These are phyloP conservation scores for Coelastrella sp. DNA, from an alignment of 139 green algal species.

Conservation along the genomic window DNA sequence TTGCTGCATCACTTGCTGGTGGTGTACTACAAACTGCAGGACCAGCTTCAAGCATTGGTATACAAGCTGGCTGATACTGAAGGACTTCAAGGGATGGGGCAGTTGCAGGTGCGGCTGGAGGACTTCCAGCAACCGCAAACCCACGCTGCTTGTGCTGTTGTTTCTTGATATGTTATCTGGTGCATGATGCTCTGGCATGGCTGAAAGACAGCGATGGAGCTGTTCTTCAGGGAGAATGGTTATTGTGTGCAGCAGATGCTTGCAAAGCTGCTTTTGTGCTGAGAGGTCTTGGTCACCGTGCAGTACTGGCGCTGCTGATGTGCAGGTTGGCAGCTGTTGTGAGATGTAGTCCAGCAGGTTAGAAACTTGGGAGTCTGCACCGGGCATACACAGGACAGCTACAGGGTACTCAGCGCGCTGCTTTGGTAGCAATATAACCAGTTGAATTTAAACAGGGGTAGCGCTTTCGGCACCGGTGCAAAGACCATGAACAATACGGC, in stretches of 20 bases:
- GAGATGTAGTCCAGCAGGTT: neutral
- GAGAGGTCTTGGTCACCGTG: neutral
- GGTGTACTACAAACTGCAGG: neutral
- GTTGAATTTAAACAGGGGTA: neutral
- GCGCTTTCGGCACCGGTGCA: neutral
- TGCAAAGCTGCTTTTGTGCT: constrained; percentile 11
- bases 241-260: constrained; percentile 22
- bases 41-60: neutral
- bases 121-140: neutral
- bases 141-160: neutral
- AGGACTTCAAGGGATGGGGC: neutral
- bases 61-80: neutral
- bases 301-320: neutral
- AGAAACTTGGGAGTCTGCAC: neutral
- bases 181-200: neutral
- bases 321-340: constrained; percentile 12
- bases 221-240: neutral
- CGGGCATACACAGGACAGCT: neutral
- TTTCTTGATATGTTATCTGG: neutral
- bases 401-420: neutral
- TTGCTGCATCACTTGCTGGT: constrained; percentile 8
- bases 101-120: constrained; percentile 15
- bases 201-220: neutral
- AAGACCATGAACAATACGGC: neutral
- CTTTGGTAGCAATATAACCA: too few species aligned